Base-by-base conservation (phyloP, 352 stramenopile genomes). In the Globisporangium cystogenes region DNA sequence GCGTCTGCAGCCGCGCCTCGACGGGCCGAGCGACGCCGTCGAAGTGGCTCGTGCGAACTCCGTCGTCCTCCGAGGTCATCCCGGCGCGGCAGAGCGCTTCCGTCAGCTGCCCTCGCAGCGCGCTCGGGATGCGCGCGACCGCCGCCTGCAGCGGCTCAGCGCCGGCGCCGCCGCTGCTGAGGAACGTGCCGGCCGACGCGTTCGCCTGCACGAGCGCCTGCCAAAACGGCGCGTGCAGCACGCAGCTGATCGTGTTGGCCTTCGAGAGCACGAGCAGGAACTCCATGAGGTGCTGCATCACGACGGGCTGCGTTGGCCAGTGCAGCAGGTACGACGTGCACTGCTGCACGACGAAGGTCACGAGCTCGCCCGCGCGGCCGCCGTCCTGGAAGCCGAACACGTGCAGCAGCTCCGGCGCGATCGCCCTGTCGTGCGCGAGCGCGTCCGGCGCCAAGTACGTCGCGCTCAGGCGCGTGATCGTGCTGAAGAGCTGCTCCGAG, bases 231-330 rank as follows among this genome's bases (percentile, higher is more conserved):
- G 70, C 70, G 36, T 64, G 57, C 20, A 94, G 35, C 7, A 91
- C 70, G 10, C 58, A 65, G 49, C 63, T 69, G 39, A 91, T 90
- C 18, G 70, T 79, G 54, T 67, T 66, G 20, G 75, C 85, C 47
- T 82, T 87, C 1, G 79, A 79, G 3, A 93, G 58, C 41, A 84
- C 60, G 27, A 94, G 53, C 26, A 94, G 55, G 24, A 87, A 86
- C 41, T 91, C 70, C 46, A 94, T 86, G 5, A 90, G 59, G 33
- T 95, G 80, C 58, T 93, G 65, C 71, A 92, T 91, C 44, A 95
- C 81, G 4, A 90, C 62, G 0, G 84, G 82, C 27, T 95, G 80
- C 1, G 82, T 91, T 0, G 83, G 74, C 84, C 84, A 95, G 58
- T 91, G 72, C 35, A 89, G 67, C 36, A 95, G 48, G 40, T 93